Percentiles rank a stretch among this genome's conserved stretches.
Evolutionary conservation across 352 stramenopile species (phyloP).

Genomic region (Aphanomyces invadans): DNA sequence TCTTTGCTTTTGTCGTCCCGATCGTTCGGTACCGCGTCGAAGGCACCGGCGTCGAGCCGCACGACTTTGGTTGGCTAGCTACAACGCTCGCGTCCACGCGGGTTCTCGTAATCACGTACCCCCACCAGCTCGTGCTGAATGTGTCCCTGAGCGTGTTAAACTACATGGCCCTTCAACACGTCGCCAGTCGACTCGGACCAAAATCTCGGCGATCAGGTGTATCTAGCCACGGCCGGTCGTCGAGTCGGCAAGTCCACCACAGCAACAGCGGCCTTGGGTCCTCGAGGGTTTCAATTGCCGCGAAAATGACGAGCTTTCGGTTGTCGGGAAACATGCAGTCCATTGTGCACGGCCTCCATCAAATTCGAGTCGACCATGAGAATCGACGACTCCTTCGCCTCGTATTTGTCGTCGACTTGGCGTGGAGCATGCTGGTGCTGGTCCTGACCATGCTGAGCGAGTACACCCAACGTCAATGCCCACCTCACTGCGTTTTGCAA

Average conservation of each 20-base stretch:
- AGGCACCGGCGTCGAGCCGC: background rate
- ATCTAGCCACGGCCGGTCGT: background rate
- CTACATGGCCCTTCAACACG: background rate
- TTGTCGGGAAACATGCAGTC: background rate
- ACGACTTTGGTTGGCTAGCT: background rate
- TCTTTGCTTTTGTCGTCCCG: slow-evolving; percentile 8
- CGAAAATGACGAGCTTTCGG: background rate
- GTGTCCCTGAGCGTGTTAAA: background rate
- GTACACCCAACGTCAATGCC: background rate
- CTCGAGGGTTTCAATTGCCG: background rate
- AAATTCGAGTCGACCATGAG: background rate
- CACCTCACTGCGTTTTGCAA: background rate
- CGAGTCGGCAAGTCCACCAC: background rate
- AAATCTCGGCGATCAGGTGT: background rate
- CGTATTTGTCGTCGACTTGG: background rate
- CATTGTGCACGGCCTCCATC: background rate
- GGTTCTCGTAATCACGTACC: background rate
- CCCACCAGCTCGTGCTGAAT: background rate
- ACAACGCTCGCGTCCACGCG: background rate
- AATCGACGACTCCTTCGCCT: background rate
- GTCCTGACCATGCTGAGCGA: background rate
- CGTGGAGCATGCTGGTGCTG: background rate
- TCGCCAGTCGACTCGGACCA: background rate
- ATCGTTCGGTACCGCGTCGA: background rate
- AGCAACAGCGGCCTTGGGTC: background rate